phyloP scores from a whole-genome alignment of 2,329 filamentous ascomycete species.

The Pezizomycotina sp. region DNA sequence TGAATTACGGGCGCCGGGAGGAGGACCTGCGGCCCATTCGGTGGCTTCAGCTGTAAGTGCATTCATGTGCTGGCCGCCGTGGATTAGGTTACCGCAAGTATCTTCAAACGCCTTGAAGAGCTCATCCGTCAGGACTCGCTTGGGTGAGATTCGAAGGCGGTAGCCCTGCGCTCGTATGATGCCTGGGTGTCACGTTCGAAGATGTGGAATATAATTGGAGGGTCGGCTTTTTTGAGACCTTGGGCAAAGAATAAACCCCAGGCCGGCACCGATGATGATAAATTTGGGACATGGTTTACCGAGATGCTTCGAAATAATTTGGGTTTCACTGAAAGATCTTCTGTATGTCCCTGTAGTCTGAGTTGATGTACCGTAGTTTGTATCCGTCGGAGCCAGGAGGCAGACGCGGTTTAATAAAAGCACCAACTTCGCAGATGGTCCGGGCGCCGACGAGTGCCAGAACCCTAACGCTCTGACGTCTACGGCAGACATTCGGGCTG shows the following conservation, averaged over 20 bases:
- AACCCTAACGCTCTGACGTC: no score
- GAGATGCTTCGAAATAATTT: no score
- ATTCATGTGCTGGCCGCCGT: neutral
- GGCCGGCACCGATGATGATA: slow-evolving; percentile 8
- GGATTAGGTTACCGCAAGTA: slow-evolving; percentile 1
- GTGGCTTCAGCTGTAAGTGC: slow-evolving; percentile 4
- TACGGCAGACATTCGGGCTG: no score
- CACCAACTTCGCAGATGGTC: no score
- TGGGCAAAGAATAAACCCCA: slow-evolving; percentile 8
- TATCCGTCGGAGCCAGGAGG: no score
- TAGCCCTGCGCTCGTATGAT: slow-evolving; percentile 8
- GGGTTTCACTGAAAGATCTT: no score
- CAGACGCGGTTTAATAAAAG: no score
- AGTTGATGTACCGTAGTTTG: no score
- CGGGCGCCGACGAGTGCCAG: no score
- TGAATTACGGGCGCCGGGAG: neutral
- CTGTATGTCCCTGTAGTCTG: no score
- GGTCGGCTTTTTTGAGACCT: slow-evolving; percentile 3
- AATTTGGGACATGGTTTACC: no score
- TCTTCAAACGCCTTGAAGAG: slow-evolving; percentile 6
- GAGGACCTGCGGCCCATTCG: neutral
- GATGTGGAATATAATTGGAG: slow-evolving; percentile 7
- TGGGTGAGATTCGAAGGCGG: slow-evolving; percentile 5
- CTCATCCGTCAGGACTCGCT: slow-evolving; percentile 1
- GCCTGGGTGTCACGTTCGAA: slow-evolving; percentile 7